Evolutionary conservation across 495 filamentous ascomycete genomes (phyloP), one percentile per base, ranked within the genome.

Genomic region (Aspergillus baeticus): DNA sequence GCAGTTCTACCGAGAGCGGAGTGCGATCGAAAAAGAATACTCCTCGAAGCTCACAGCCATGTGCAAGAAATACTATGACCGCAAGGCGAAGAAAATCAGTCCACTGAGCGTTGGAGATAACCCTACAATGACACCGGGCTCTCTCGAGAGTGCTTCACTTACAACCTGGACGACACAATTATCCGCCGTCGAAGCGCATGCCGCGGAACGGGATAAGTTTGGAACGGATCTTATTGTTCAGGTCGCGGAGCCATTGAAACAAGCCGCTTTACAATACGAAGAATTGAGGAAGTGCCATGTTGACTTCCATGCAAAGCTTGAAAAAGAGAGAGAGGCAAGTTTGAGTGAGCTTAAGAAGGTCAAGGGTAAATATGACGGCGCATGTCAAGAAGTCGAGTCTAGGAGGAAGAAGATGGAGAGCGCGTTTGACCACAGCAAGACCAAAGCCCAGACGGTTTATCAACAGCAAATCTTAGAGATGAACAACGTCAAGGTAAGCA

Each of bases 151-250:
- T 68, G 93, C 95, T 22, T 96, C 91, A 29, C 81, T 99, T 63
- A 97, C 93, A 7, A 98, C 94, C 31, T 99, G 94, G 94, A 89
- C 89, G 10, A 92, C 92, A 8, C 95, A 97, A 71, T 81, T 99
- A 42, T 89, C 82, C 7, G 91, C 92, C 0, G 81, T 97, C 10
- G 94, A 98, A 72, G 78, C 84, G n/a, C 81, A 90, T 51, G 94
- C 95, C 17, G 82, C 84, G 41, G 93, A 97, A 65, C 92, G 96
- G 65, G 94, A 99, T 57, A 80, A 84, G 49, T 94, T 86, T 65
- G 87, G 84, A 5, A 81, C 79, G 21, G 89, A 94, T 34, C 77
- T 98, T 14, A 63, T 95, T 26, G 70, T 78, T 29, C 85, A 90
- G 51, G 81, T 99, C 21, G 92, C 92, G 29, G 91, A 96, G 50